Evolutionary conservation across 257 asterid species (phyloP).

Genomic region (Anisodus tanguticus): DNA sequence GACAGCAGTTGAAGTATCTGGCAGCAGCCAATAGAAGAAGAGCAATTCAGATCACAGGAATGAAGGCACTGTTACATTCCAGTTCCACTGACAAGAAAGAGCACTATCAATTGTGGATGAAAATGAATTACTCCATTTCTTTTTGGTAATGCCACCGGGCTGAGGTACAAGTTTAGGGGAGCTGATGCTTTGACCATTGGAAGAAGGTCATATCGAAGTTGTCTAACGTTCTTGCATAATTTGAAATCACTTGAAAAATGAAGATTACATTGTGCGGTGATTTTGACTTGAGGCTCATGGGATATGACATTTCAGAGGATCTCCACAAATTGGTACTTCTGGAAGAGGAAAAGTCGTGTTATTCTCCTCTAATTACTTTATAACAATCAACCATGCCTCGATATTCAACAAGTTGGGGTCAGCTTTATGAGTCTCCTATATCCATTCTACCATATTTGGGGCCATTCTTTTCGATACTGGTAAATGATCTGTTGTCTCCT

Average conservation of each 20-base stretch:
- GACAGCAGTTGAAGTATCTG: conserved; percentile 24
- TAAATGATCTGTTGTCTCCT: not conserved
- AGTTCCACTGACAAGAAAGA: not conserved
- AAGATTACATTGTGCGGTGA: not conserved
- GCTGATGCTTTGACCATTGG: not conserved
- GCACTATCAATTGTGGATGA: not conserved
- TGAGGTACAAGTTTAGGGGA: not conserved
- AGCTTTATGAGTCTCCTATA: not conserved
- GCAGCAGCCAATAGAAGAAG: not conserved
- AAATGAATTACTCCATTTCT: not conserved
- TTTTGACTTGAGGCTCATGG: not conserved
- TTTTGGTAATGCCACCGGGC: not conserved
- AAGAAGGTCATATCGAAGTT: not conserved
- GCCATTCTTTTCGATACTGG: not conserved
- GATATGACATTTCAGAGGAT: not conserved
- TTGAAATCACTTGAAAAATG: not conserved
- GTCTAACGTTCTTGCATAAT: not conserved
- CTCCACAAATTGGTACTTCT: conserved; percentile 21
- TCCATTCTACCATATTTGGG: not conserved
- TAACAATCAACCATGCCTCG: not conserved
- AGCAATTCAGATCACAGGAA: not conserved
- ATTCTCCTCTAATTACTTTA: not conserved
- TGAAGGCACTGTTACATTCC: not conserved
- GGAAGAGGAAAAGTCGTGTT: not conserved
- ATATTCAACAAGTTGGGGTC: not conserved